Percentiles rank a stretch among this genome's conserved stretches.
phyloP scores from a whole-genome alignment of 257 asterid species.

The Voacanga thouarsii region DNA sequence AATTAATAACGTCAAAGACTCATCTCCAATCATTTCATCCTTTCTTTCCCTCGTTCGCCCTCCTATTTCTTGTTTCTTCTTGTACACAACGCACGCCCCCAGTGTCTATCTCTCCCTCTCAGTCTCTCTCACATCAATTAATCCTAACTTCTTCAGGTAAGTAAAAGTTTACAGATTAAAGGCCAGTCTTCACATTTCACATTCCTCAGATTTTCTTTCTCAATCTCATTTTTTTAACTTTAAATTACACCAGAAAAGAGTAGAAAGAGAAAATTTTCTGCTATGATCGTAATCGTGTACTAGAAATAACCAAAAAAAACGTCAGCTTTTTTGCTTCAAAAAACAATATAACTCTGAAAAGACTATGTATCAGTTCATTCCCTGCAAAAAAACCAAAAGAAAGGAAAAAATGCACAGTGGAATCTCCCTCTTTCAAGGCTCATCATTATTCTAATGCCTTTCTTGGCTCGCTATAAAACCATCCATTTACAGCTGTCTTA shows the following conservation, averaged over 20 bases:
- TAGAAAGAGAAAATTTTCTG: background rate
- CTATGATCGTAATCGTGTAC: conserved; percentile 8
- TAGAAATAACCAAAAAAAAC: background rate
- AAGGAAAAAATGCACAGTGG: conserved; percentile 20
- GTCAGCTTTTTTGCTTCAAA: conserved; percentile 17
- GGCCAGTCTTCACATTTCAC: conserved; percentile 7
- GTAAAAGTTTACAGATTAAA: conserved; percentile 22
- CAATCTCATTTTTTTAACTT: conserved; percentile 7
- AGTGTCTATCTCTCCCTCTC: background rate
- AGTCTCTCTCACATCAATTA: conserved; percentile 4
- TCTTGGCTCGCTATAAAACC: conserved; percentile 16
- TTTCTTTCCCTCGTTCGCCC: background rate
- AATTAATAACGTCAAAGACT: background rate
- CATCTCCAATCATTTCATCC: background rate
- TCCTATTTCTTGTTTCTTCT: background rate
- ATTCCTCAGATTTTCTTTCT: conserved; percentile 10
- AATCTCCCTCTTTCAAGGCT: conserved; percentile 34
- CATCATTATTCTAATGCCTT: conserved; percentile 19
- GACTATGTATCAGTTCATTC: conserved; percentile 34
- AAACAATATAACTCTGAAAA: conserved; percentile 32
- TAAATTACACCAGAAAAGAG: conserved; percentile 7
- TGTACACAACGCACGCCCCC: background rate
- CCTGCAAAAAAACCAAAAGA: conserved; percentile 8
- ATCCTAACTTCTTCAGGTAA: conserved; percentile 4
- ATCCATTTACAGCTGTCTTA: conserved; percentile 28